Percentiles rank a stretch among this genome's conserved stretches.
phyloP scores from a whole-genome alignment of 352 stramenopile genomes.

The Globisporangium splendens region DNA sequence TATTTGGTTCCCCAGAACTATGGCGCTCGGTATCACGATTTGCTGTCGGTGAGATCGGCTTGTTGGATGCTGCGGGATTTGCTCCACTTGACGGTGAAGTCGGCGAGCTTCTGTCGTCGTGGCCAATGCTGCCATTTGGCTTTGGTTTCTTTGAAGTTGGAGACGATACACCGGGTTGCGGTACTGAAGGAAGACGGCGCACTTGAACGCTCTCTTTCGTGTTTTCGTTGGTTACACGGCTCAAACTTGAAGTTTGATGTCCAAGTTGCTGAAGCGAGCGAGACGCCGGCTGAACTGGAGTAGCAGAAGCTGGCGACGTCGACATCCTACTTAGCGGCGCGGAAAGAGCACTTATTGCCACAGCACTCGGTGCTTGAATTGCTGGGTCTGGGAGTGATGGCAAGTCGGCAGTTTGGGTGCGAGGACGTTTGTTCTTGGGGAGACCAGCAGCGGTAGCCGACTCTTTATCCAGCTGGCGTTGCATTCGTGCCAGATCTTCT shows the following conservation, averaged over 20 bases:
- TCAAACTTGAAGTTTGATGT: slow-evolving; percentile 67
- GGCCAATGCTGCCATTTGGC: slow-evolving; percentile 38
- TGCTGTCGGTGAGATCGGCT: slow-evolving; percentile 34
- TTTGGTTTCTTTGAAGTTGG: slow-evolving; percentile 79
- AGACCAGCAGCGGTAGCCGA: slow-evolving; percentile 29
- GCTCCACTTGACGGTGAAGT: slow-evolving; percentile 60
- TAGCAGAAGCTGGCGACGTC: slow-evolving; percentile 54
- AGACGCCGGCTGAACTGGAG: slow-evolving; percentile 65
- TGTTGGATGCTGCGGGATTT: slow-evolving; percentile 22
- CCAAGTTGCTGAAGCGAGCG: slow-evolving; percentile 64
- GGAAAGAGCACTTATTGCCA: no score
- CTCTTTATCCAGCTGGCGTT: slow-evolving; percentile 72
- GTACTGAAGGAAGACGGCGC: slow-evolving; percentile 18
- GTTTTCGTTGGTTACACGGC: slow-evolving; percentile 34
- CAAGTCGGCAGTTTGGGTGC: slow-evolving; percentile 18
- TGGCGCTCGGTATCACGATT: slow-evolving; percentile 60
- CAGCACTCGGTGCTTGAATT: slow-evolving; percentile 18
- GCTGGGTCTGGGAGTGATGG: slow-evolving; percentile 1
- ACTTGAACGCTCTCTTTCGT: slow-evolving; percentile 51
- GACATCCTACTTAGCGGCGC: no score
- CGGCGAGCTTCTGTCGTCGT: slow-evolving; percentile 44
- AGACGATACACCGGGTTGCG: slow-evolving; percentile 39
- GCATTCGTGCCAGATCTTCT: slow-evolving; percentile 81
- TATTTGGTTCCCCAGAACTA: slow-evolving; percentile 51
- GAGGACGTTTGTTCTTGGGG: slow-evolving; percentile 42